Percentiles rank a stretch among this genome's conserved stretches.
These are phyloP conservation scores for Celoporthe dispersa DNA, from an alignment of 2,329 filamentous ascomycete species.

Conservation along the genomic window DNA sequence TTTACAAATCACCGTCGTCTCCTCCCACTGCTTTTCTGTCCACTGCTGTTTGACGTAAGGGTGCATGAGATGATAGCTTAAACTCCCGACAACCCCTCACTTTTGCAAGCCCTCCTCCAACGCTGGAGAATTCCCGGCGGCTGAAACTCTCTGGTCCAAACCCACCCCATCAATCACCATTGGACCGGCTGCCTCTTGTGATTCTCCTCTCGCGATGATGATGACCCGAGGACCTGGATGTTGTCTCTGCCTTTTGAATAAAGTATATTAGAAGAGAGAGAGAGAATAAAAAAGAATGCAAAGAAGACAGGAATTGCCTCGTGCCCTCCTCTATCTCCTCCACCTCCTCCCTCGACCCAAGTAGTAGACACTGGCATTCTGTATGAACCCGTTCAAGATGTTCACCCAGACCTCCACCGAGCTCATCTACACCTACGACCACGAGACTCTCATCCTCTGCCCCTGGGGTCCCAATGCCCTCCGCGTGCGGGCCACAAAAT, in stretches of 20 bases:
- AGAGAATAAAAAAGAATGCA: no score
- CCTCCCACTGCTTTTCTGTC: no score
- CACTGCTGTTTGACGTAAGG: constrained; percentile 1
- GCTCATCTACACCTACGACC: constrained; percentile 43
- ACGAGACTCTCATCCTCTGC: constrained; percentile 53
- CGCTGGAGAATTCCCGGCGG: neutral
- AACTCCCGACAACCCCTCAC: constrained; percentile 4
- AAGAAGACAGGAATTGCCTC: neutral
- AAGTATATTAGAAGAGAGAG: no score
- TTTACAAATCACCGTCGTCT: neutral
- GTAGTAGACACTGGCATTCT: neutral
- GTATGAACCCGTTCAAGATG: constrained; percentile 16
- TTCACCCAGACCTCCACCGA: constrained; percentile 26
- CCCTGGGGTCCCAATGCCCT: constrained; percentile 54
- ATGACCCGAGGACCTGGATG: constrained; percentile 17
- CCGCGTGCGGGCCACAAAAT: constrained; percentile 51
- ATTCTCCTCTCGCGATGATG: constrained; percentile 21
- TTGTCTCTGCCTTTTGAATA: neutral
- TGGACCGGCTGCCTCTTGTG: constrained; percentile 11
- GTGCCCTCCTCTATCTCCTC: no score
- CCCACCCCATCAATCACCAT: constrained; percentile 4
- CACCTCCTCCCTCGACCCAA: neutral
- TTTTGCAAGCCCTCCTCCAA: neutral
- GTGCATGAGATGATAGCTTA: neutral
- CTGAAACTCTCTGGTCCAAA: neutral